phyloP scores from a whole-genome alignment of 345 rosid genomes.

The Reutealis trisperma region DNA sequence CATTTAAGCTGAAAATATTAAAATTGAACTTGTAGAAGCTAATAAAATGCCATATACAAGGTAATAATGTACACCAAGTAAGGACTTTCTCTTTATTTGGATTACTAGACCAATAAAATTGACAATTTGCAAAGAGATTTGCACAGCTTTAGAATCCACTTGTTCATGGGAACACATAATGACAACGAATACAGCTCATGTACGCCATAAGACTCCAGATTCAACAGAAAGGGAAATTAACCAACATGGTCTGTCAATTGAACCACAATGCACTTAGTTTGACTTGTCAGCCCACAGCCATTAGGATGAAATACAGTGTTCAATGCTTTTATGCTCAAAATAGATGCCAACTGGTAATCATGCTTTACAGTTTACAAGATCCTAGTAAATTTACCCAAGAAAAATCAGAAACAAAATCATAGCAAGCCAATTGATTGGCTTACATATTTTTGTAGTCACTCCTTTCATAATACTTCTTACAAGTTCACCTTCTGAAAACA shows the following conservation, averaged over 20 bases:
- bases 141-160: not conserved
- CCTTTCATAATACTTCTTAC: too few relatives aligned
- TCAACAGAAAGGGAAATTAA: not conserved
- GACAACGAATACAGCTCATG: not conserved
- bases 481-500: not conserved
- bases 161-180: not conserved
- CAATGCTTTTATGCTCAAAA: not conserved
- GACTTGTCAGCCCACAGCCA: not conserved
- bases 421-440: not conserved
- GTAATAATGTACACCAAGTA: too few relatives aligned
- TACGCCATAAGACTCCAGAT: not conserved
- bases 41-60: not conserved
- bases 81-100: not conserved
- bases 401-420: not conserved
- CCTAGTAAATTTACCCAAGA: not conserved
- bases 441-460: not conserved
- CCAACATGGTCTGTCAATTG: not conserved
- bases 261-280: not conserved
- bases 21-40: not conserved
- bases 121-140: not conserved
- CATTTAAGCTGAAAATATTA: not conserved
- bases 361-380: too few relatives aligned
- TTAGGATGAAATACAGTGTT: not conserved
- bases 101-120: not conserved
- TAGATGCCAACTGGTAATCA: not conserved